Base-by-base conservation (phyloP, 2,329 filamentous ascomycete species). In the Botrytis sinoallii region DNA sequence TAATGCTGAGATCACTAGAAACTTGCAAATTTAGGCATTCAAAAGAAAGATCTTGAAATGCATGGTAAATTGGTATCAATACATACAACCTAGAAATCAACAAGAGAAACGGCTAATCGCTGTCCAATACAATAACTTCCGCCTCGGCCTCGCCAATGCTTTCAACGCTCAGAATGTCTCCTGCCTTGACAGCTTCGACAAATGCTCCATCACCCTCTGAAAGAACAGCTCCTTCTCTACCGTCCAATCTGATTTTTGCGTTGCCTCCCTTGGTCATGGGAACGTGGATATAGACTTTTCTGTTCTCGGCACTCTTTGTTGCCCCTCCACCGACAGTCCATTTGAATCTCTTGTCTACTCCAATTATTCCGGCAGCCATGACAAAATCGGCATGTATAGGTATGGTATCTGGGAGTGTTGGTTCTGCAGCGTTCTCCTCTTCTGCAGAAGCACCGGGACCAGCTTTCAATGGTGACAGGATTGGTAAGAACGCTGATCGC, bases 301-400 rank as follows among this genome's bases (percentile, higher is more conserved):
- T 82, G 73, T 85, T 84, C 4, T 90, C 87, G 79, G 89, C 87
- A 40, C 83, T 85, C 75, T 83, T 83, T 77, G 85, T 80, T 1
- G 85, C 86, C 65, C 77, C 76, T 5, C 83, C 90, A 18, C 94
- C 94, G 32, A 95, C 84, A 14, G 86, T 89, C 88, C 94, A 96
- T 78, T 88, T 87, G 74, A 95, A 95, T 60, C 83, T 86, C 79
- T 86, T 86, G 42, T 87, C 86, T 0, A 92, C 90, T 12, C 85
- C 86, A 72, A 97, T 88, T 73, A 97, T 89, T 10, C 90, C 91
- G 0, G 93, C 93, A 52, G 88, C 90, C 93, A 97, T 96, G 75
- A 92, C 90, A 69, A 97, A 87, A 83, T 97, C 93, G 18, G 93
- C 92, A 81, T 97, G 92, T 72, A 97, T 91, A 12, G 93, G 92